Conservation (phyloP, 805 yeast genomes). For the Lipomyces lipofer region DNA sequence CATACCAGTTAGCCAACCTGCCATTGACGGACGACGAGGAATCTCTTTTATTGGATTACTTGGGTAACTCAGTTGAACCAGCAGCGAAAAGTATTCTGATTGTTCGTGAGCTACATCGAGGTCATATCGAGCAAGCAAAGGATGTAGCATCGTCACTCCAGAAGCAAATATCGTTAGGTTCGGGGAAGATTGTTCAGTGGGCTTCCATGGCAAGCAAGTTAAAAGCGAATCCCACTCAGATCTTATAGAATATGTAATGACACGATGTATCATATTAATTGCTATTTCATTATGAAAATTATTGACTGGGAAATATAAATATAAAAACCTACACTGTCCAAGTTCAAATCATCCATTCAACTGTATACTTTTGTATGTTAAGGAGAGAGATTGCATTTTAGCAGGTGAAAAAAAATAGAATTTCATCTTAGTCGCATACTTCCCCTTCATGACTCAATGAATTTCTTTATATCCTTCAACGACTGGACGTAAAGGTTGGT, state of each 20-base stretch:
- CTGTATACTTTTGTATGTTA: background rate
- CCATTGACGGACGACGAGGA: slow-evolving; percentile 11
- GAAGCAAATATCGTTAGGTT: slow-evolving; percentile 15
- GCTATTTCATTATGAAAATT: no score
- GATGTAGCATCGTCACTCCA: slow-evolving; percentile 3
- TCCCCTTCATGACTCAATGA: slow-evolving; percentile 15
- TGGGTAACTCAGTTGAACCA: slow-evolving; percentile 7
- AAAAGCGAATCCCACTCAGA: slow-evolving; percentile 8
- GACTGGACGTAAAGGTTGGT: slow-evolving; percentile 15
- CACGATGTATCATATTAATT: background rate
- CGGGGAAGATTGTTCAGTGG: slow-evolving; percentile 14
- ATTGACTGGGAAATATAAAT: background rate
- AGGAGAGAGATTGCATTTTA: no score
- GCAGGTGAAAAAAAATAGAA: background rate
- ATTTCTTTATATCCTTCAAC: slow-evolving; percentile 10
- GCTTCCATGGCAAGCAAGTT: slow-evolving; percentile 16
- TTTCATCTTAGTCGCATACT: background rate
- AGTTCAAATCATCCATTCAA: background rate
- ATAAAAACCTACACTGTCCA: slow-evolving; percentile 7
- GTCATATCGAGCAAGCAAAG: slow-evolving; percentile 7
- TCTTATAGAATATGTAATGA: background rate
- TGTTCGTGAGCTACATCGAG: slow-evolving; percentile 20
- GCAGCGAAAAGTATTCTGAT: slow-evolving; percentile 17
- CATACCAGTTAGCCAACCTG: slow-evolving; percentile 7
- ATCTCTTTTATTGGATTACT: slow-evolving; percentile 6